phyloP scores from a whole-genome alignment of 2,329 filamentous ascomycete species.

The Scedosporium dehoogii region DNA sequence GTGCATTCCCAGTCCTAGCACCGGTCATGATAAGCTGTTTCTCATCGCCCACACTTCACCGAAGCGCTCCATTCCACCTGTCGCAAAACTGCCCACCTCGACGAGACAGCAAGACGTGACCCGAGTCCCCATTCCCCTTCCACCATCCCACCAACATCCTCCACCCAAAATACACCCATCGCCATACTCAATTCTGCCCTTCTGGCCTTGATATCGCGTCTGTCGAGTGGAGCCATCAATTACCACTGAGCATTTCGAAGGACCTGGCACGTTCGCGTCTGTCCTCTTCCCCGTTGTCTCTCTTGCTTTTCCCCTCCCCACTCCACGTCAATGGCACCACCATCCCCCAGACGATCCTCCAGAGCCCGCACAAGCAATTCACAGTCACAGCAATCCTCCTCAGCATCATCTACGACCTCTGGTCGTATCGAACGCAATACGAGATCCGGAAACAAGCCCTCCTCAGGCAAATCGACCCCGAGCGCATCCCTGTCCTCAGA shows the following conservation, averaged over 20 bases:
- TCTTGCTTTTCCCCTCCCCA: background rate
- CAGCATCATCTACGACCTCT: constrained; percentile 70
- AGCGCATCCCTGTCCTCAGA: constrained; percentile 64
- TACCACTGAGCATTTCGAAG: background rate
- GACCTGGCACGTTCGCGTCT: background rate
- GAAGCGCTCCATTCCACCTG: constrained; percentile 1
- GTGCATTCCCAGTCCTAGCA: background rate
- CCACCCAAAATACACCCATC: background rate
- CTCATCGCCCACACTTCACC: background rate
- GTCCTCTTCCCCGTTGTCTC: background rate
- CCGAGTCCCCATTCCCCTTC: background rate
- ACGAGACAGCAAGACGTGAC: constrained; percentile 3
- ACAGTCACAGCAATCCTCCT: constrained; percentile 66
- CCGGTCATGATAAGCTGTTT: constrained; percentile 4
- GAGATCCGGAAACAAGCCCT: constrained; percentile 60
- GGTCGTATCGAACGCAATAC: constrained; percentile 66
- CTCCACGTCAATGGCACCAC: constrained; percentile 44
- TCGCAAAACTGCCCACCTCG: constrained; percentile 4
- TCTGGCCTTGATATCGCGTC: background rate
- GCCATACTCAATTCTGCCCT: background rate
- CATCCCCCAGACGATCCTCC: constrained; percentile 77
- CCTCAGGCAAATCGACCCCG: constrained; percentile 67
- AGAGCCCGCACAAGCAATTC: constrained; percentile 75
- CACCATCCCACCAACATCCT: background rate
- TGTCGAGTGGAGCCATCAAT: background rate